Conservation (phyloP, 192 early-diverging fungal species). For the Umbelopsis sp. region DNA sequence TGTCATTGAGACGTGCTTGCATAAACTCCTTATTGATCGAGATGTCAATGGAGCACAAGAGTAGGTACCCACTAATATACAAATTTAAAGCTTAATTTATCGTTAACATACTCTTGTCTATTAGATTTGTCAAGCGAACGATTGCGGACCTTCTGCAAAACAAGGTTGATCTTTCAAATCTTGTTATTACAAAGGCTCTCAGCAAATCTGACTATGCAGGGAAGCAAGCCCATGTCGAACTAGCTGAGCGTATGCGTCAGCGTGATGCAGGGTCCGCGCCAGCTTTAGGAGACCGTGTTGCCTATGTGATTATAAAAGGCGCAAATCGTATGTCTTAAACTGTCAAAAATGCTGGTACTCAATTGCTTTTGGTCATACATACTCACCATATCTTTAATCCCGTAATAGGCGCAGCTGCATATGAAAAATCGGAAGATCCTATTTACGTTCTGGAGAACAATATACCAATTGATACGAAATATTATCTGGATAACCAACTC, state of each 20-base stretch:
- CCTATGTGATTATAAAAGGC: slow-evolving; percentile 93
- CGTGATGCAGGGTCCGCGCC: slow-evolving; percentile 97
- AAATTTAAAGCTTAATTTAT: not conserved
- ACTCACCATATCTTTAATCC: not conserved
- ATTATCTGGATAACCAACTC: slow-evolving; percentile 97
- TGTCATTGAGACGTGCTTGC: slow-evolving; percentile 90
- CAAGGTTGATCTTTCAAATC: slow-evolving; percentile 94
- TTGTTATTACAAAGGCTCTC: slow-evolving; percentile 95
- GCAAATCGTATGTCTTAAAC: slow-evolving; percentile 49
- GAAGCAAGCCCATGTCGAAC: slow-evolving; percentile 95
- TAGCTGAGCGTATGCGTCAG: slow-evolving; percentile 95
- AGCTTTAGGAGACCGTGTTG: slow-evolving; percentile 92
- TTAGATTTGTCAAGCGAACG: slow-evolving; percentile 80
- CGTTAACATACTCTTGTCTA: not conserved
- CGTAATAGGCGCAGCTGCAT: slow-evolving; percentile 72
- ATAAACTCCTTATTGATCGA: slow-evolving; percentile 88
- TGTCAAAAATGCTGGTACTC: slow-evolving; percentile 1
- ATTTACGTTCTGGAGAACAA: slow-evolving; percentile 98
- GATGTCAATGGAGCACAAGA: slow-evolving; percentile 84
- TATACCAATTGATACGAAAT: slow-evolving; percentile 94
- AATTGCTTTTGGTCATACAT: too few relatives aligned
- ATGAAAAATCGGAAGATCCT: slow-evolving; percentile 98
- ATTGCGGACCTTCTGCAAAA: slow-evolving; percentile 95
- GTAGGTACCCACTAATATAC: slow-evolving; percentile 32
- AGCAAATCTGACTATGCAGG: slow-evolving; percentile 93